Evolutionary conservation across 140 eudicot genomes (phyloP), one percentile per base, ranked within the genome.

Genomic region (Stevia rebaudiana): DNA sequence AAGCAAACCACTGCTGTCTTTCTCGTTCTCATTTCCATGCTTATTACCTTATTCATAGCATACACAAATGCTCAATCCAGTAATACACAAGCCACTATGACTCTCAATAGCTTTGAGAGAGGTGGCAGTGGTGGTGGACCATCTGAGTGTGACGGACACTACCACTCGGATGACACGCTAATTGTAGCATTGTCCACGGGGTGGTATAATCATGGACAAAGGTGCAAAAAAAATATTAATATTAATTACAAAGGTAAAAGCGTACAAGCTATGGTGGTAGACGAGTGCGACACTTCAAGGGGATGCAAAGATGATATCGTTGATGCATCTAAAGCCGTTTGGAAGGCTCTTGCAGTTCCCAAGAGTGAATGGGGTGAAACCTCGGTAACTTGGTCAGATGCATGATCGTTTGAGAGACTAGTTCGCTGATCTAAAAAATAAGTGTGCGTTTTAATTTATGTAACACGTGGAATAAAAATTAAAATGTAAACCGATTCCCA

Each of bases 51-150:
- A 18, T 7, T 43, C 41, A 22, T 55, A 30, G 64, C 72, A 1
- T 13, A 11, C 41, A 23, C 47, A 7, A 42, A 64, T n/a, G 72
- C 59, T 30, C 77, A 63, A 25, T 9, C 39, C 4, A n/a, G 28
- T 23, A 67, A 42, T 6, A 52, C 48, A 21, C 4, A 15, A 5
- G 78, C 78, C 1, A 65, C 73, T 4, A 25, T 73, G 58, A 73
- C 78, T 3, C 21, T 74, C 6, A 78, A 78, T 42, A 61, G 75
- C 48, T 78, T 78, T 23, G 22, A 77, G 30, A 65, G 74, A 59
- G 84, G 80, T 3, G 77, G 73, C 19, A 49, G 42, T 57, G 74
- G 79, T 51, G 76, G 77, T 12, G 79, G 83, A 0, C 65, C 77
- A 2, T 57, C 73, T 11, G 77, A 57, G 23, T 78, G 82, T 24